Base-by-base conservation (phyloP, 345 rosid species). In the Salix viminalis region DNA sequence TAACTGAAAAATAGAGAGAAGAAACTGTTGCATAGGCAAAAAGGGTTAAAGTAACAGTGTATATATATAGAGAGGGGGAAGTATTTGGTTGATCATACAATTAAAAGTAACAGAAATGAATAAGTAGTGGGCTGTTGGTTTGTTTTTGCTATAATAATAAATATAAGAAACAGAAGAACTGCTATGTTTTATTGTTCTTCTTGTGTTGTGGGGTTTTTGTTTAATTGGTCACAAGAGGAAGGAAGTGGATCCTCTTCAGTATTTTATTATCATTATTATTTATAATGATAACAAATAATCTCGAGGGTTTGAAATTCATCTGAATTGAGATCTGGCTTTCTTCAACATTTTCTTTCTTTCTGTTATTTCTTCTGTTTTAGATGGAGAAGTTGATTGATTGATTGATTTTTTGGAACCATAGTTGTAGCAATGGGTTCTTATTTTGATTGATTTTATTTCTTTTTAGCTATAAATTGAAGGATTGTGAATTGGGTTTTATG, bases 401-500 rank as follows among this genome's bases (percentile, higher is more conserved):
- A 54, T 58, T 58, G 26, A 23, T 58, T 58, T 12, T 58, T 58
- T 58, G 64, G 5, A 58, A 23, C 6, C 62, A 23, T 58, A 23
- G 11, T 32, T 3, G 34, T 58, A 56, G n/a, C n/a, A 8, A 56
- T 8, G 64, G 75, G 66, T 44, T 65, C 19, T 73, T 16, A 5
- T 36, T 50, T 56, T 58, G 56, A 65, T 46, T 70, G 71, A 39
- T 65, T 37, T 46, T 61, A 7, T 28, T 8, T 28, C 36, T 6
- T 28, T 6, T 65, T 15, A 21, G 62, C 37, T 56, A 39, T 79
- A 62, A 70, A 76, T 72, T 72, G 66, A 36, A 58, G 42, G 24
- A 44, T 65, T 70, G 44, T 65, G 67, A 72, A 50, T 69, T 76
- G 75, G 77, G 77, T 60, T 78, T 24, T 65, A 15, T 48, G 69